Conservation (phyloP, 2,329 filamentous ascomycete species). For the Ophiostoma tasmaniense region DNA sequence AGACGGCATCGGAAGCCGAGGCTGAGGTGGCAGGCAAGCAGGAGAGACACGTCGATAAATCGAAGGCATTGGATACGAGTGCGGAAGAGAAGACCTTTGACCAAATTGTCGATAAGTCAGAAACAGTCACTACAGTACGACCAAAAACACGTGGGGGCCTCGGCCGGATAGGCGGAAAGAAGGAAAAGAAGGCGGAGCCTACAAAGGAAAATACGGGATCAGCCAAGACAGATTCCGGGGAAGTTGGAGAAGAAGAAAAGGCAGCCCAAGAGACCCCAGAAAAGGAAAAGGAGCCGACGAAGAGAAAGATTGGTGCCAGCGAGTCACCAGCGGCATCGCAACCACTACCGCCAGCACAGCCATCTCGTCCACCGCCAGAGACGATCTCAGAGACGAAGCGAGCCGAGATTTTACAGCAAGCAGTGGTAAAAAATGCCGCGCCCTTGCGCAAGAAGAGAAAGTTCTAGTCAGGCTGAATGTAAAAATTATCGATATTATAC, state of each 20-base stretch:
- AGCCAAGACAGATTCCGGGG: background rate
- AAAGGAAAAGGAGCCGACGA: background rate
- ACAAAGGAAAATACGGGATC: no score
- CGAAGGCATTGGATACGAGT: background rate
- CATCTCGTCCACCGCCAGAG: background rate
- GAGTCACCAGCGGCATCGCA: background rate
- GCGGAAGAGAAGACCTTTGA: background rate
- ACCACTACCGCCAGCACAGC: background rate
- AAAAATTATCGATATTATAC: background rate
- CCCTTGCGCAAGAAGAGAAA: constrained; percentile 49
- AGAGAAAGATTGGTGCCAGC: background rate
- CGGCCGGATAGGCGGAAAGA: constrained; percentile 34
- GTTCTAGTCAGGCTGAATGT: constrained; percentile 32
- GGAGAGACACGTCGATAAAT: background rate
- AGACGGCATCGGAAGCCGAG: constrained; percentile 39
- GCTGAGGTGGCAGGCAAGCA: background rate
- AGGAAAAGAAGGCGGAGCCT: background rate
- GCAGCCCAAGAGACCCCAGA: background rate
- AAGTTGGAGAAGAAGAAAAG: background rate
- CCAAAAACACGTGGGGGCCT: constrained; percentile 26
- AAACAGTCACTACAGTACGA: constrained; percentile 13
- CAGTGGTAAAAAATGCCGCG: constrained; percentile 41
- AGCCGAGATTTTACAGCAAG: constrained; percentile 42
- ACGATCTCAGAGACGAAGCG: constrained; percentile 31
- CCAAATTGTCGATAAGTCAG: constrained; percentile 18